Evolutionary conservation across 306 rosid genomes (phyloP), one percentile per base, ranked within the genome.

Genomic region (Coriaria nepalensis): DNA sequence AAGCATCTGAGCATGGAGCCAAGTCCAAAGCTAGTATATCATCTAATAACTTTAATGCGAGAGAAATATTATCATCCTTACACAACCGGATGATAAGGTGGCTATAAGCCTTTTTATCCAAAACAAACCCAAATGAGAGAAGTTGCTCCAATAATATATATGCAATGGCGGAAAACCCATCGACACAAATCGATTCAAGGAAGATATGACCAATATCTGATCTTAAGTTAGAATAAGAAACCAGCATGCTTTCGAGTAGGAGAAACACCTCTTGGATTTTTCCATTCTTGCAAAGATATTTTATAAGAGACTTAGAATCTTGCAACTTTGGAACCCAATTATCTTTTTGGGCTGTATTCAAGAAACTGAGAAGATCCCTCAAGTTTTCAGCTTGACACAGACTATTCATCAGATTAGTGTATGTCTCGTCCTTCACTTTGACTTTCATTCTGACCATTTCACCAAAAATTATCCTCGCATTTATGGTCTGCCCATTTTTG

Each of bases 181-280:
- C 44, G 57, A 44, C 47, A 20, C 72, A 76, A 69, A 84, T 75
- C 47, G 53, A 69, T 69, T 79, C 77, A 0, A 81, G 45, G 62
- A 84, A 74, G 36, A 56, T 40, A 53, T 71, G 55, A 57, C 77
- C 68, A 55, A 75, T 61, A 53, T 75, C 73, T n/a, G 53, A 63
- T 68, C 75, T 73, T 45, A 35, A 63, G 52, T 44, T 49, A 63
- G 84, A 80, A 70, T 61, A 37, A 48, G 80, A 68, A 12, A 65
- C 43, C 61, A 83, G 57, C 83, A 84, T 74, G 67, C 55, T 61
- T 69, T 84, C 81, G 62, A 90, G 75, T 59, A 79, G 71, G 63
- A 67, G 72, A 20, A 82, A 56, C 40, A 77, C 87, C 70, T 90
- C 73, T 7, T 43, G 48, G 4, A 75, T 50, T 77, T 68, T 60